phyloP scores from a whole-genome alignment of 306 rosid genomes.

The Malus sylvestris region DNA sequence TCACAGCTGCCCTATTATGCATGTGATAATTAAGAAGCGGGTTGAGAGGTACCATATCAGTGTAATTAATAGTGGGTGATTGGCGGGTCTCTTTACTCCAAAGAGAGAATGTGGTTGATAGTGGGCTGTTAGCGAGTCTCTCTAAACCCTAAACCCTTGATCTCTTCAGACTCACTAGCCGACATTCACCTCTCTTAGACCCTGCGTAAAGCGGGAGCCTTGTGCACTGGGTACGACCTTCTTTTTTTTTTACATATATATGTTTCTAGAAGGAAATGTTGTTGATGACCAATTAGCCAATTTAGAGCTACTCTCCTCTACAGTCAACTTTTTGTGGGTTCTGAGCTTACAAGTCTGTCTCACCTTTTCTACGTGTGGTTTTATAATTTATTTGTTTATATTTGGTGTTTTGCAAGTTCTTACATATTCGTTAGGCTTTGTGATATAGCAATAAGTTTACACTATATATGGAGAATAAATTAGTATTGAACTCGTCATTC shows the following conservation, averaged over 20 bases:
- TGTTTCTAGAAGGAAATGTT: not conserved
- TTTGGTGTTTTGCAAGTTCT: not conserved
- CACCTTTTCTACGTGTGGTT: not conserved
- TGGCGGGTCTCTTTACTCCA: no score
- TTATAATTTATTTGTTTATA: no score
- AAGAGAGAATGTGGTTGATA: not conserved
- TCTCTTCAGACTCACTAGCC: not conserved
- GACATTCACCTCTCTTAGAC: no score
- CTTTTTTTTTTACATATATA: no score
- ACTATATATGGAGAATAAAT: no score
- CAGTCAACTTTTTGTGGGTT: not conserved
- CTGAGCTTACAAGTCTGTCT: not conserved
- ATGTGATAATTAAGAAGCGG: not conserved
- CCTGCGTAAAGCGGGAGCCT: no score
- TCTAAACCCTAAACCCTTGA: no score
- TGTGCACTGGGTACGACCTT: no score
- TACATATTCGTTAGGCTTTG: no score
- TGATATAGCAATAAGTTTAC: no score
- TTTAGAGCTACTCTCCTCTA: no score
- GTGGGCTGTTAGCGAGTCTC: not conserved
- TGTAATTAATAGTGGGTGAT: not conserved
- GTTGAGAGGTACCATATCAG: not conserved
- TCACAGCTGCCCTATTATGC: not conserved
- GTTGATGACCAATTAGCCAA: not conserved
- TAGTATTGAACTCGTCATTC: not conserved